These are phyloP conservation scores for Dryas drummondii DNA, from an alignment of 306 rosid species.

Conservation along the genomic window DNA sequence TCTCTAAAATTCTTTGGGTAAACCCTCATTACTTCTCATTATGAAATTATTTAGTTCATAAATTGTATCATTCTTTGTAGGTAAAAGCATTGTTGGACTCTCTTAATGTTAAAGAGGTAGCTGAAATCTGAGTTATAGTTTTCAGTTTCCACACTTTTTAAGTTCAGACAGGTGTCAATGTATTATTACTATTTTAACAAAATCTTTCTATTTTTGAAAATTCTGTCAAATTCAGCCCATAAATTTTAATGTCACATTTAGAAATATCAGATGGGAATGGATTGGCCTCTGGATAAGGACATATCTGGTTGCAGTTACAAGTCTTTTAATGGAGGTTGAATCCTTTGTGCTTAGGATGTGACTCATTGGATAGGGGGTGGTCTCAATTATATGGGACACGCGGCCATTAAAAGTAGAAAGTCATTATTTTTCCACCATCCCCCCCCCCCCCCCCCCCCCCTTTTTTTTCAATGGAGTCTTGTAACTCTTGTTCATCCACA, in stretches of 20 bases:
- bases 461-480: too few relatives aligned
- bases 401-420: background rate
- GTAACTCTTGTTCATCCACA: too few relatives aligned
- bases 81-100: conserved; percentile 33
- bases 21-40: conserved; percentile 23
- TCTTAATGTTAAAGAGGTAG: background rate
- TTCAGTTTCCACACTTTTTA: conserved; percentile 1
- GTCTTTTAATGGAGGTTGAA: background rate
- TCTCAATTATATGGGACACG: background rate
- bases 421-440: too few relatives aligned
- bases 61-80: conserved; percentile 60
- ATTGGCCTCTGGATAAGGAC: background rate
- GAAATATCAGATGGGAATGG: background rate
- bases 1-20: conserved; percentile 27
- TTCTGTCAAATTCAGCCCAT: background rate
- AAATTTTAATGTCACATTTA: background rate
- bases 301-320: background rate
- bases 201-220: background rate
- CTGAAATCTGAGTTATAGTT: conserved; percentile 20
- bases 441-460: too few relatives aligned
- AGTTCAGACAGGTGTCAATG: background rate
- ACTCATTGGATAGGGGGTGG: background rate
- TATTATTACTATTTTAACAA: background rate
- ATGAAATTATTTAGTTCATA: conserved; percentile 27
- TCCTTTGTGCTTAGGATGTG: background rate